phyloP scores from a whole-genome alignment of 495 filamentous ascomycete genomes.

The Aspergillus incahuasiensis region DNA sequence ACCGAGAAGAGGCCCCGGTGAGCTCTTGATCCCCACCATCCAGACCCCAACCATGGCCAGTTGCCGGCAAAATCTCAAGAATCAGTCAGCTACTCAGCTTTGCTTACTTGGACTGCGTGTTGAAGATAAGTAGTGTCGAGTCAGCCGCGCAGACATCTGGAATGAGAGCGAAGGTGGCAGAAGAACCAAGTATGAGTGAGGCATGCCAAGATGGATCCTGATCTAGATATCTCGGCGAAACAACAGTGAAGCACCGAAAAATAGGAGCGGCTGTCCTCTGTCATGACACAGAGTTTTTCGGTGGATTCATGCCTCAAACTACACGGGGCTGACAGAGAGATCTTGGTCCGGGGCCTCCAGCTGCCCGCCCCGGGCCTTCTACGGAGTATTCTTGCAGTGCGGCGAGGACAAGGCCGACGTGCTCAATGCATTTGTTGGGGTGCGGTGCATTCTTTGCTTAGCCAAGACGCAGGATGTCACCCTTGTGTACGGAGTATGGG shows the following conservation, averaged over 20 bases:
- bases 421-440: background rate
- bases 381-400: conserved; percentile 2
- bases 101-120: background rate
- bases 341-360: conserved; percentile 5
- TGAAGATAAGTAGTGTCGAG: background rate
- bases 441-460: background rate
- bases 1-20: conserved; percentile 44
- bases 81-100: no score
- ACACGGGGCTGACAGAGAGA: conserved; percentile 14
- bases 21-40: conserved; percentile 18
- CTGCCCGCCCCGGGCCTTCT: background rate
- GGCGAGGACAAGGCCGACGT: background rate
- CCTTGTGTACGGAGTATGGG: background rate
- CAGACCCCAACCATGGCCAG: conserved; percentile 7
- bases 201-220: conserved; percentile 2
- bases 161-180: background rate
- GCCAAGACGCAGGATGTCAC: background rate
- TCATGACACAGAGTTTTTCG: conserved; percentile 1
- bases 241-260: conserved; percentile 1
- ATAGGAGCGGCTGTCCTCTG: conserved; percentile 4
- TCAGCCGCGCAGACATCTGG: background rate
- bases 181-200: background rate
- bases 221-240: background rate
- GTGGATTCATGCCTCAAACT: conserved; percentile 15
- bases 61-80: background rate